phyloP scores from a whole-genome alignment of 768 basidiomycete species.

The Lactarius trivialis region DNA sequence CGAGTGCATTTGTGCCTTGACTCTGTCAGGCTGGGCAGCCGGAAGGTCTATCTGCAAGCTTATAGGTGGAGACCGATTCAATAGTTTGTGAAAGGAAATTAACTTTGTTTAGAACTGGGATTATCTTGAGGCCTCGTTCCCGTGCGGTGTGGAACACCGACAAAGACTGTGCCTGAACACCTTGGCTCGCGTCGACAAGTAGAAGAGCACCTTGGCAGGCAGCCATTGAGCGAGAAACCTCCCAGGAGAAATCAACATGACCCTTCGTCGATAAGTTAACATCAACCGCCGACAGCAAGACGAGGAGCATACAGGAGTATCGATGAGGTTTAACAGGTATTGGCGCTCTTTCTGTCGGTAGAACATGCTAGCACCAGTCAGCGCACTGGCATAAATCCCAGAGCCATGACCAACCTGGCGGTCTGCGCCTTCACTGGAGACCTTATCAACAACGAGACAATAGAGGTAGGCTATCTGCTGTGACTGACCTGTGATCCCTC shows the following conservation, averaged over 20 bases:
- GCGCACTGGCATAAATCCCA: conserved; percentile 15
- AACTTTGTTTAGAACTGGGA: conserved; percentile 93
- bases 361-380: conserved; percentile 58
- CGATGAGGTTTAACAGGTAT: conserved; percentile 88
- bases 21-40: conserved; percentile 74
- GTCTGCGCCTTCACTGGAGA: conserved; percentile 88
- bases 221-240: conserved; percentile 86
- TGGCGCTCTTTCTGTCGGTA: conserved; percentile 46
- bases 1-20: conserved; percentile 73
- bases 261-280: conserved; percentile 41
- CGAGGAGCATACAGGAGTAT: conserved; percentile 66
- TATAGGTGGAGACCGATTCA: not conserved
- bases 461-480: not conserved
- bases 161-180: conserved; percentile 95
- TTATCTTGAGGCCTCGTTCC: conserved; percentile 73
- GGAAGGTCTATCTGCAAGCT: conserved; percentile 80
- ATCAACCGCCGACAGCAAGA: not conserved
- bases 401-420: conserved; percentile 49
- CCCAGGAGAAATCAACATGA: conserved; percentile 98
- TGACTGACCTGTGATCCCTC: conserved; percentile 83
- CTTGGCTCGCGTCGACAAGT: conserved; percentile 94
- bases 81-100: not conserved
- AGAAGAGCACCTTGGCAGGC: conserved; percentile 86
- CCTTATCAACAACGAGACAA: not conserved
- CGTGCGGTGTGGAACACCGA: conserved; percentile 88